Conservation (phyloP, 2,329 filamentous ascomycete species). For the Pseudopithomyces chartarum region DNA sequence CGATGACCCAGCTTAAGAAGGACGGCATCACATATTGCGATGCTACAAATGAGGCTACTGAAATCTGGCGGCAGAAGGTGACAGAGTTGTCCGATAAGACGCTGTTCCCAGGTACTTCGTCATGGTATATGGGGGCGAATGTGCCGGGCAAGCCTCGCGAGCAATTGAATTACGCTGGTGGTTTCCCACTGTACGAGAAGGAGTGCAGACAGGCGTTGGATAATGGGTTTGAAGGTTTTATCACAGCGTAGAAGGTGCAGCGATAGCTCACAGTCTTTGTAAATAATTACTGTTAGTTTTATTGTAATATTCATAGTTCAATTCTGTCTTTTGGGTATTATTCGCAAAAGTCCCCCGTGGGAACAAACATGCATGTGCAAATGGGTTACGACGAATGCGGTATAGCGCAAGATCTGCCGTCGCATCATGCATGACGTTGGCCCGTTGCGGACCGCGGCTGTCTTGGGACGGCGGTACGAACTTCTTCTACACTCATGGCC, state of each 20-base stretch:
- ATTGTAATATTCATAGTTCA: neutral
- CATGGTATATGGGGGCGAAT: conserved; percentile 54
- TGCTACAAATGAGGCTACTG: conserved; percentile 48
- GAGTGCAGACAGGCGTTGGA: conserved; percentile 46
- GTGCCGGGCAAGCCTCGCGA: conserved; percentile 53
- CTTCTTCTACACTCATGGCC: conserved; percentile 26
- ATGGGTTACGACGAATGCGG: neutral
- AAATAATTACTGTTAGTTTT: neutral
- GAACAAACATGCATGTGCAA: neutral
- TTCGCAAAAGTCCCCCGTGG: too few species aligned
- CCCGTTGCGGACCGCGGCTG: conserved; percentile 10
- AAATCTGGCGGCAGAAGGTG: conserved; percentile 48
- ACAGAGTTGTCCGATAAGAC: conserved; percentile 49
- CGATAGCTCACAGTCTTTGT: neutral
- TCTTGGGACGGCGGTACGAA: conserved; percentile 9
- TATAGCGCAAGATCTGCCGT: neutral
- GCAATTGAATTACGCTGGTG: conserved; percentile 52
- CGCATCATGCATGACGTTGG: conserved; percentile 17
- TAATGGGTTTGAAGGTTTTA: conserved; percentile 41
- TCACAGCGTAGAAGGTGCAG: conserved; percentile 28
- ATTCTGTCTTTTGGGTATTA: too few species aligned
- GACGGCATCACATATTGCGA: conserved; percentile 48
- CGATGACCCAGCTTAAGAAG: conserved; percentile 45
- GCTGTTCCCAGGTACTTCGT: conserved; percentile 47
- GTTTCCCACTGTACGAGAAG: conserved; percentile 47